Evolutionary conservation across 208 protist species (phyloP), one percentile per base, ranked within the genome.

Genomic region (Wallacemonas sp.): DNA sequence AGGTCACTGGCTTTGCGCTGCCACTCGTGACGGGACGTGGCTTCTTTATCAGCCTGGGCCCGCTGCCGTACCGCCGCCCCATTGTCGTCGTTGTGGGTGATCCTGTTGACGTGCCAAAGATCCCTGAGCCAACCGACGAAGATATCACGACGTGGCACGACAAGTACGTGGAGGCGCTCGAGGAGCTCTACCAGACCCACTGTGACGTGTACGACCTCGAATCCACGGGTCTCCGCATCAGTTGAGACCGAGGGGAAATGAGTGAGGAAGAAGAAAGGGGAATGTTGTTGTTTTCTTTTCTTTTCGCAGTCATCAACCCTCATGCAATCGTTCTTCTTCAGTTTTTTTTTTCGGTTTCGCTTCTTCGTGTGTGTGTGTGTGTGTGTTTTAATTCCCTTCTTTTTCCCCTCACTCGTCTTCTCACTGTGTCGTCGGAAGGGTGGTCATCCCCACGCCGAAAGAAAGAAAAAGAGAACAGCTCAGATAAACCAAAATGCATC

Each of bases 1-100:
- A 64, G 14, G 54, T 66, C 34, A 78, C 81, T 9, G 82, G 85
- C 39, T 90, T 97, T 34, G 72, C 78, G 16, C 46, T 93, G 30
- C 88, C 88, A 0, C 49, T 96, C 9, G 72, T 96, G 32, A 29
- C 63, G 16, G 91, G 89, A 14, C 79, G 91, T 17, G 91, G 91
- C 39, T 96, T 96, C 55, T 87, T 86, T 63, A 87, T 88, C 64
- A 58, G 55, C 44, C 88, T 81, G 33, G 88, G 88, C 23, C 2
- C 92, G 1, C 26, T 95, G 49, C 92, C 92, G 24, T 76, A 89
- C 38, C 81, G 89, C 19, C 69, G 78, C 0, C 89, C 87, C 1
- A 94, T 97, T 43, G 75, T 84, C 19, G 83, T 93, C 38, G 92
- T 97, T 19, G 70, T 97, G 1, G 92, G 92, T 2, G 79, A 76